Evolutionary conservation across 352 stramenopile species (phyloP).

Genomic region (Globisporangium spinosum): DNA sequence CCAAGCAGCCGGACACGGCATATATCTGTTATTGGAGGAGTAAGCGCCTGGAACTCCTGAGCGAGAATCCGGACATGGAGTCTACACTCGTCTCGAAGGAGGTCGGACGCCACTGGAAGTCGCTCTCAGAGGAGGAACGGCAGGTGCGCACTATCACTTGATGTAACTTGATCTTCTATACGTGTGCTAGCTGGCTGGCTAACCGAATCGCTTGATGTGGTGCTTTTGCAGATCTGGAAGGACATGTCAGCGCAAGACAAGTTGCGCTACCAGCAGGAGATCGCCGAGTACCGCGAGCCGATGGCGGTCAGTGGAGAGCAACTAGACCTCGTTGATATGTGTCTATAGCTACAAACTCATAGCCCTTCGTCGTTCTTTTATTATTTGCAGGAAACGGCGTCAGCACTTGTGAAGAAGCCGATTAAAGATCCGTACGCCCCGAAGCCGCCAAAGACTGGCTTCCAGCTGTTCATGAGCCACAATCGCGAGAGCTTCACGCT

Average conservation of each 20-base stretch:
- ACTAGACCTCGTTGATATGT: background rate
- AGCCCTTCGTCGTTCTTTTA: background rate
- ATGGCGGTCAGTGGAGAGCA: constrained; percentile 8
- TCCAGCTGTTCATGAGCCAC: constrained; percentile 59
- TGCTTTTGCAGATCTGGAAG: constrained; percentile 31
- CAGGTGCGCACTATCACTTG: constrained; percentile 19
- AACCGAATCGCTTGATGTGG: background rate
- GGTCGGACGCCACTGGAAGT: constrained; percentile 47
- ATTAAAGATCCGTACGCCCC: constrained; percentile 40
- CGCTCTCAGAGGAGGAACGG: constrained; percentile 32
- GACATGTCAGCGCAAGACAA: constrained; percentile 47
- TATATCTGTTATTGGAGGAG: constrained; percentile 70
- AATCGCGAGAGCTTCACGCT: constrained; percentile 53
- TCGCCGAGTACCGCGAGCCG: constrained; percentile 33
- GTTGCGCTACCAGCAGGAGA: constrained; percentile 48
- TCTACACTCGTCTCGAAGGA: constrained; percentile 43
- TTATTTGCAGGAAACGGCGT: constrained; percentile 10
- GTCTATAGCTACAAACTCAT: background rate
- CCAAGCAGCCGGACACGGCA: constrained; percentile 50
- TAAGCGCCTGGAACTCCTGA: constrained; percentile 36
- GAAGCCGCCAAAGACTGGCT: constrained; percentile 44
- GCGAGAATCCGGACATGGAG: constrained; percentile 34
- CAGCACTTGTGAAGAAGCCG: constrained; percentile 9
- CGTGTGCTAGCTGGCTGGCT: background rate
- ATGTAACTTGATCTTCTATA: background rate